Evolutionary conservation across 2,329 filamentous ascomycete genomes (phyloP).

Genomic region (Fusarium beomiforme): DNA sequence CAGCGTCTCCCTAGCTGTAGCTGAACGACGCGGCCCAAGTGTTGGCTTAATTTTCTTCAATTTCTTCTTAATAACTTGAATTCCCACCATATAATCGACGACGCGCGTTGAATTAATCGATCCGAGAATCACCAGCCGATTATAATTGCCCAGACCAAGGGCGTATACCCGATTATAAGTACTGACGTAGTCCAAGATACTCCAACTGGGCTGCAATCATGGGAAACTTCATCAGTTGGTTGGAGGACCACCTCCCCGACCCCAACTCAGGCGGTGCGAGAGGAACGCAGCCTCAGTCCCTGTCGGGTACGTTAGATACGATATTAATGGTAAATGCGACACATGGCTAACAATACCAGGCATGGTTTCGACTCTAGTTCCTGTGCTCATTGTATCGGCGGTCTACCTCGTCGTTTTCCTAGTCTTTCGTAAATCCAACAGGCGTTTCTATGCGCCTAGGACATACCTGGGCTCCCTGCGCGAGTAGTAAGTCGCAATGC

Average conservation of each 20-base stretch:
- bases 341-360: slow-evolving; percentile 37
- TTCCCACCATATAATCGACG: not conserved
- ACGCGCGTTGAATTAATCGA: slow-evolving; percentile 5
- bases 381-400: slow-evolving; percentile 59
- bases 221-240: slow-evolving; percentile 53
- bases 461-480: slow-evolving; percentile 60
- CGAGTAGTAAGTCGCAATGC: slow-evolving; percentile 54
- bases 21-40: slow-evolving; percentile 3
- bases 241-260: slow-evolving; percentile 46
- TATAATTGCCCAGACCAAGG: slow-evolving; percentile 6
- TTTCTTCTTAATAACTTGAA: slow-evolving; percentile 15
- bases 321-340: not conserved
- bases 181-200: slow-evolving; percentile 5
- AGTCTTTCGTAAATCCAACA: slow-evolving; percentile 57
- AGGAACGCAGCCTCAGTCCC: slow-evolving; percentile 44
- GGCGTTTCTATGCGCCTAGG: slow-evolving; percentile 66
- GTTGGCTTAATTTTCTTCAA: slow-evolving; percentile 1
- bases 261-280: slow-evolving; percentile 41
- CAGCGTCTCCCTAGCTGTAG: not conserved
- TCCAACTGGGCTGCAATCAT: slow-evolving; percentile 41
- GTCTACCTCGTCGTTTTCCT: slow-evolving; percentile 64
- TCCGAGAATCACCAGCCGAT: not conserved
- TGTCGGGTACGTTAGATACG: slow-evolving; percentile 44
- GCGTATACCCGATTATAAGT: slow-evolving; percentile 1
- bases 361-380: slow-evolving; percentile 63